phyloP scores from a whole-genome alignment of 768 basidiomycete genomes.

The Mycena filopes region DNA sequence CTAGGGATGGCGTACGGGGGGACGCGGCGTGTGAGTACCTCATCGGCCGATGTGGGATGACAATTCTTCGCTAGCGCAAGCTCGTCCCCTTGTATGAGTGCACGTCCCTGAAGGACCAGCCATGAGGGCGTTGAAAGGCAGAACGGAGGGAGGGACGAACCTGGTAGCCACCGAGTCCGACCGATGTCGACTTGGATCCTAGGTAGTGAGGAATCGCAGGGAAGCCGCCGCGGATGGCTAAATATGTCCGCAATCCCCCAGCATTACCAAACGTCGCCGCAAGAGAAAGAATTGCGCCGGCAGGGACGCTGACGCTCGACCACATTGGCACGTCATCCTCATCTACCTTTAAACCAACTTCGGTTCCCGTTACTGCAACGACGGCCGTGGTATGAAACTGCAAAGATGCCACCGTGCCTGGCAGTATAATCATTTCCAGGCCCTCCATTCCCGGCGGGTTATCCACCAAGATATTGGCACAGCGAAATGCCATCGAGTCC shows the following conservation, averaged over 20 bases:
- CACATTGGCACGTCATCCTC: constrained; percentile 55
- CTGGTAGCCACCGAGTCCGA: constrained; percentile 71
- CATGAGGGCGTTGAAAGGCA: no score
- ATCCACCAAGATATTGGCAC: constrained; percentile 68
- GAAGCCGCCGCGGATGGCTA: constrained; percentile 70
- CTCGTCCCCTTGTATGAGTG: constrained; percentile 62
- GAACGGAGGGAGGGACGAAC: constrained; percentile 26
- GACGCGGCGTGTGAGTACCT: constrained; percentile 23
- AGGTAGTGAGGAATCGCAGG: constrained; percentile 66
- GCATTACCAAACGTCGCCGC: constrained; percentile 33
- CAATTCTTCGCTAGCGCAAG: constrained; percentile 51
- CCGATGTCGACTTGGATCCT: constrained; percentile 73
- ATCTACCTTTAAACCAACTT: constrained; percentile 54
- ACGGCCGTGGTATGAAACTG: constrained; percentile 61
- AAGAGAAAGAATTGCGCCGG: constrained; percentile 55
- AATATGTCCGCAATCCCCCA: constrained; percentile 63
- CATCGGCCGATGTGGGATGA: constrained; percentile 35
- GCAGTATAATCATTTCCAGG: constrained; percentile 63
- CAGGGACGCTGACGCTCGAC: constrained; percentile 58
- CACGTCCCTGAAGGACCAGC: constrained; percentile 55
- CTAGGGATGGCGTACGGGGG: constrained; percentile 48
- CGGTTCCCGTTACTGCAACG: constrained; percentile 67
- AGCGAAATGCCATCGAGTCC: constrained; percentile 66
- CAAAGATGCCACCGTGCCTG: constrained; percentile 55
- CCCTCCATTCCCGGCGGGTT: constrained; percentile 62